Evolutionary conservation across 768 basidiomycete genomes (phyloP), one percentile per base, ranked within the genome.

Genomic region (Lentinula edodes): DNA sequence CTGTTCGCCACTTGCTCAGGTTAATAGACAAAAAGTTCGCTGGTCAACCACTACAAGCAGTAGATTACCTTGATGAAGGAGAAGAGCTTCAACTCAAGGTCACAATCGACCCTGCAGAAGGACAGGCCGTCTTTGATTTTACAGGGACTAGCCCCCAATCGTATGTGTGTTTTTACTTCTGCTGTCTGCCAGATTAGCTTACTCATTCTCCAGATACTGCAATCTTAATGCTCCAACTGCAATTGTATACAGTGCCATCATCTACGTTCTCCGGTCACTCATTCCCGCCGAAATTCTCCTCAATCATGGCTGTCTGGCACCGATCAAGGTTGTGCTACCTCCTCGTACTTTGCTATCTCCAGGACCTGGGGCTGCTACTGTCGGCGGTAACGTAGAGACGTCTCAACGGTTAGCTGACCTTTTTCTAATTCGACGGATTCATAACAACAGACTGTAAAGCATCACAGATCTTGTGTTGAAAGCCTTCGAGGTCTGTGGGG

Each of bases 221-320:
- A 53, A 61, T 38, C 38, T 54, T 5, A 61, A 61, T 45, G 52
- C 52, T 28, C 60, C 60, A 53, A 41, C 39, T 3, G 23, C 60
- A 1, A 39, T 61, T 7, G 52, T 48, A 5, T 52, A 52, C 18
- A 36, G 32, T 45, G 60, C 60, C 10, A 52, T 61, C 52, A 53
- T 54, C 3, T 61, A 61, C 28, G 34, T 34, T 20, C 51, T 61
- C 5, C 35, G 60, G 12, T 42, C 52, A 7, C 35, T 61, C 7
- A 43, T 61, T 32, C 45, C 45, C 28, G 39, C 23, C 7, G 52
- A 9, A 5, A 61, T 61, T 18, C 52, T 28, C n/a, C 53, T 61
- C 41, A 53, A 52, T 43, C 35, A 35, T 52, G 48, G 46, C 10
- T 42, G 60, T 48, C 48, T 48, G 6, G 28, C 43, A 6, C 58